phyloP scores from a whole-genome alignment of 2,329 filamentous ascomycete genomes.

The Venturiaceae sp. region DNA sequence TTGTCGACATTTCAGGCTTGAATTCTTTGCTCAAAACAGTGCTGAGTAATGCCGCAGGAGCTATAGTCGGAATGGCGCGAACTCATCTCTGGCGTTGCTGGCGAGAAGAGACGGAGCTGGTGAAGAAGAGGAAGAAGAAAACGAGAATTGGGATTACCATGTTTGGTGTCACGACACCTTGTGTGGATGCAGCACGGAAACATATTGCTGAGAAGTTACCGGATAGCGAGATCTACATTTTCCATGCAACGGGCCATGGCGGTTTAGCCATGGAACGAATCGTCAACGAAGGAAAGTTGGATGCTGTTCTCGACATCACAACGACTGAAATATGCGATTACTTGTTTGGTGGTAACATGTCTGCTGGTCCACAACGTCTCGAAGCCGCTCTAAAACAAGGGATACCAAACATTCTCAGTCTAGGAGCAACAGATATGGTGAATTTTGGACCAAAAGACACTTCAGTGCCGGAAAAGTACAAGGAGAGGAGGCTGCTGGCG shows the following conservation, averaged over 20 bases:
- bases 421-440: conserved; percentile 38
- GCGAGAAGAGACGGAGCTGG: conserved; percentile 3
- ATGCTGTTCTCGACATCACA: conserved; percentile 61
- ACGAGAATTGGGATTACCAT: conserved; percentile 54
- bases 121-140: conserved; percentile 33
- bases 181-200: conserved; percentile 45
- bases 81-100: conserved; percentile 25
- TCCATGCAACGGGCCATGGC: conserved; percentile 61
- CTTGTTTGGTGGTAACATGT: conserved; percentile 53
- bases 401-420: conserved; percentile 46
- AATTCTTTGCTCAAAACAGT: conserved; percentile 51
- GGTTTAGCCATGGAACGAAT: conserved; percentile 61
- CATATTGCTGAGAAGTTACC: conserved; percentile 36
- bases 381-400: conserved; percentile 46
- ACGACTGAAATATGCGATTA: conserved; percentile 60
- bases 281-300: conserved; percentile 45
- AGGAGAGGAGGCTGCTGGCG: conserved; percentile 43
- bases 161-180: conserved; percentile 66
- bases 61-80: conserved; percentile 49
- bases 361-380: conserved; percentile 47
- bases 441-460: conserved; percentile 51
- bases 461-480: conserved; percentile 44
- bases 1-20: conserved; percentile 59
- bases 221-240: conserved; percentile 50
- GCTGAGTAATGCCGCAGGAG: conserved; percentile 52